Evolutionary conservation across 345 rosid genomes (phyloP), one percentile per base, ranked within the genome.

Genomic region (Ceriops decandra): DNA sequence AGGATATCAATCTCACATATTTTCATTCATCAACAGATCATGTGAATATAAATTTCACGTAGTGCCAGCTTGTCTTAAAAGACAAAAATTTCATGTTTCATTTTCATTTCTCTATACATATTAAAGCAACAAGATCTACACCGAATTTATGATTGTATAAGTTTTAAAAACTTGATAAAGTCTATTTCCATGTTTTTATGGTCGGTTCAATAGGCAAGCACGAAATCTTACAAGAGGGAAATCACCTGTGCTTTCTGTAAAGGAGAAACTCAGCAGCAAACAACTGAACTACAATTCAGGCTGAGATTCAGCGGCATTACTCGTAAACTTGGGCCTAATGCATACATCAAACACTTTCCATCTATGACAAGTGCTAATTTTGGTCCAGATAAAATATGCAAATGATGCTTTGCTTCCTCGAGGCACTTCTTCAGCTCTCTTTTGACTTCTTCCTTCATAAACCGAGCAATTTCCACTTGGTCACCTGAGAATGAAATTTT

Each of bases 201-300:
- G 15, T 38, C 15, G 2, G 46, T 38, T 38, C 46, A 38, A 38
- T 42, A 42, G 49, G 49, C 49, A 42, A 42, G 49, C 49, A 42
- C 17, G 5, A 42, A 42, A 42, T 13, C 15, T 42, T 42, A 11
- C 17, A 42, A 42, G 10, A 63, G 42, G 52, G 60, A 75, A 70
- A 36, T 72, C 67, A 95, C 99, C 96, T 95, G 99, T 64, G 99
- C 99, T 81, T 95, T 95, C 84, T 95, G 99, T 65, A 95, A 78
- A 47, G 99, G 99, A 76, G 99, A 95, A 76, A 95, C 99, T 66
- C 99, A 90, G 71, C 99, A 95, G 83, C 99, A 95, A 74, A 92
- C 97, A 69, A 95, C 99, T 64, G 99, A 90, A 76, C 81, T 22
- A 73, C 99, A 95, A 76, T 92, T 95, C 86, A 95, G 79, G 85